These are phyloP conservation scores for Emergomyces pasteurianus DNA, from an alignment of 2,329 filamentous ascomycete species.

Conservation along the genomic window DNA sequence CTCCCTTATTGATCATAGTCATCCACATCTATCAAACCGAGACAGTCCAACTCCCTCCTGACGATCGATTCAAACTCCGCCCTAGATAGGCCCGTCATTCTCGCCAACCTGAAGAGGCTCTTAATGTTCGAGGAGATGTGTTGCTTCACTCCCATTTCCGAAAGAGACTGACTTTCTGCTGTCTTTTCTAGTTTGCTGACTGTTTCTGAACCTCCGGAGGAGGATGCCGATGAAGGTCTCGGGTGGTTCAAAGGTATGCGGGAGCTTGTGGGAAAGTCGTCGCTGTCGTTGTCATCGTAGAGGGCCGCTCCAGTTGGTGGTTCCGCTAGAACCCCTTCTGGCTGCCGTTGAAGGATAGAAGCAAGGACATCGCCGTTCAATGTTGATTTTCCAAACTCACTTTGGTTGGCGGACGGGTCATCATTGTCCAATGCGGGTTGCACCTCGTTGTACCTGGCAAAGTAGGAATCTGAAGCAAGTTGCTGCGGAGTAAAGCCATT, in stretches of 20 bases:
- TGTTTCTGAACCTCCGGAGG: constrained; percentile 32
- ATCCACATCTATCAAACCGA: constrained; percentile 44
- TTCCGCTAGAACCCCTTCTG: constrained; percentile 14
- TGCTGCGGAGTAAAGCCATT: constrained; percentile 21
- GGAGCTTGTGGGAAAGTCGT: neutral
- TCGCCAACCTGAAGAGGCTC: constrained; percentile 50
- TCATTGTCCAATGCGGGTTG: constrained; percentile 53
- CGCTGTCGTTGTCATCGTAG: neutral
- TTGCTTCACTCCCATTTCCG: constrained; percentile 49
- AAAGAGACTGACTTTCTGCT: constrained; percentile 40
- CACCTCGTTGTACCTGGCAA: constrained; percentile 49
- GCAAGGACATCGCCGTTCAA: constrained; percentile 42
- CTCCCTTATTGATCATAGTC: constrained; percentile 1
- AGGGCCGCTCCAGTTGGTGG: neutral
- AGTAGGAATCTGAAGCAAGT: constrained; percentile 45
- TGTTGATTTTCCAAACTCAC: constrained; percentile 38
- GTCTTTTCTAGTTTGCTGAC: constrained; percentile 45
- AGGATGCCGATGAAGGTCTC: constrained; percentile 30
- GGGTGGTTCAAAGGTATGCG: constrained; percentile 27
- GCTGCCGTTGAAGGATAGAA: constrained; percentile 28
- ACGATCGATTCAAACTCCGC: constrained; percentile 49
- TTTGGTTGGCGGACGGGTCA: constrained; percentile 46
- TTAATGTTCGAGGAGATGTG: constrained; percentile 54
- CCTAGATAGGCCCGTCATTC: constrained; percentile 45
- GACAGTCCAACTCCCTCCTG: constrained; percentile 46